A percentile compares a stretch with the other conserved stretches of the same genome.
Conservation (phyloP, 2,329 filamentous ascomycete species). For the Corinectria fuckeliana region DNA sequence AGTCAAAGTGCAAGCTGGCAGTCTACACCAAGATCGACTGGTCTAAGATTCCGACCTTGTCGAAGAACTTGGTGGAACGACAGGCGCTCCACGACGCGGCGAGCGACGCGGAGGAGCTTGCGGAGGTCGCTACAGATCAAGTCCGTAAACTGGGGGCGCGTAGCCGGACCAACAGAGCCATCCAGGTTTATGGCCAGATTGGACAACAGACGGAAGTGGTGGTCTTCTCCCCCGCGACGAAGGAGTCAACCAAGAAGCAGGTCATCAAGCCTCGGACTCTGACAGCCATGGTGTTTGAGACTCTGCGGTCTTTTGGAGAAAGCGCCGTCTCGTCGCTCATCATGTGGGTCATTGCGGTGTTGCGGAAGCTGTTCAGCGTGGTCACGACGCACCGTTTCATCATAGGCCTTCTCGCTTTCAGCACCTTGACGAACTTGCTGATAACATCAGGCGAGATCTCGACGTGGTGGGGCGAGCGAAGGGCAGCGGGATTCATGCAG, state of each 20-base stretch:
- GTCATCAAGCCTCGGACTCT: conserved; percentile 68
- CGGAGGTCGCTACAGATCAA: conserved; percentile 78
- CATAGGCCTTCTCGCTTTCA: conserved; percentile 70
- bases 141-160: conserved; percentile 76
- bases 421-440: conserved; percentile 74
- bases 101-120: conserved; percentile 75
- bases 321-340: conserved; percentile 78
- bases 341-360: conserved; percentile 73
- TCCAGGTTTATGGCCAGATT: conserved; percentile 79
- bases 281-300: conserved; percentile 75
- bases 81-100: conserved; percentile 78
- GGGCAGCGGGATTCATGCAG: conserved; percentile 80
- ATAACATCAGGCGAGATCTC: conserved; percentile 76
- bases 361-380: conserved; percentile 71
- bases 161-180: conserved; percentile 77
- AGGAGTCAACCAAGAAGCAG: conserved; percentile 58
- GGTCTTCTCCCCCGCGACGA: conserved; percentile 60
- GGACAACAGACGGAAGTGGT: conserved; percentile 72
- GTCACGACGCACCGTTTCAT: conserved; percentile 77
- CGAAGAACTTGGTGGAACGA: conserved; percentile 67
- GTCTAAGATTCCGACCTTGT: conserved; percentile 70
- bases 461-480: conserved; percentile 86
- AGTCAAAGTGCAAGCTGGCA: conserved; percentile 89
- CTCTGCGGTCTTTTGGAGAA: conserved; percentile 73
- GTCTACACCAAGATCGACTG: conserved; percentile 90